A percentile compares a stretch with the other conserved stretches of the same genome.
phyloP scores from a whole-genome alignment of 345 rosid genomes.

The Brassica incana region DNA sequence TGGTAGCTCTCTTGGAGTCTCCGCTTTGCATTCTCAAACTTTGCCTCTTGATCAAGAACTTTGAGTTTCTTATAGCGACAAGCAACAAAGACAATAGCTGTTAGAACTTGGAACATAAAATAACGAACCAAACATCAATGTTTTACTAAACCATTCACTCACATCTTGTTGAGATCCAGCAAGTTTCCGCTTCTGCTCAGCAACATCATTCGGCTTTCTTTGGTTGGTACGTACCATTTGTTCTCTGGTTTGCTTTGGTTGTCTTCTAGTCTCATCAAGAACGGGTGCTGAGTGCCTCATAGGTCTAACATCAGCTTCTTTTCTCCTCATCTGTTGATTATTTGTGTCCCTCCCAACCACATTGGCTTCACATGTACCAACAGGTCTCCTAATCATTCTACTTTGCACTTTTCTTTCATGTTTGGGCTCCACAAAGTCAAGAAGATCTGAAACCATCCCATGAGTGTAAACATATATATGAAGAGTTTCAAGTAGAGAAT shows the following conservation, averaged over 20 bases:
- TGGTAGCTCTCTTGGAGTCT: slow-evolving; percentile 86
- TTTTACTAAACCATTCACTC: slow-evolving; percentile 47
- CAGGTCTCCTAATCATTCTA: neutral
- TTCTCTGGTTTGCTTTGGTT: slow-evolving; percentile 47
- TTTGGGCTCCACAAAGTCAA: neutral
- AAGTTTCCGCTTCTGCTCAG: slow-evolving; percentile 31
- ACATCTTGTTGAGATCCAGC: slow-evolving; percentile 51
- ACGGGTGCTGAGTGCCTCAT: slow-evolving; percentile 41
- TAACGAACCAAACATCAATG: slow-evolving; percentile 1
- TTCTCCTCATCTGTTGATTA: slow-evolving; percentile 37
- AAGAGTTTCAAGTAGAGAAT: slow-evolving; percentile 33
- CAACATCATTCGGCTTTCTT: slow-evolving; percentile 41
- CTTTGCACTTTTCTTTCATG: neutral
- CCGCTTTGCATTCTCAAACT: slow-evolving; percentile 77
- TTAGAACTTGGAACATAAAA: neutral
- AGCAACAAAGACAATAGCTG: slow-evolving; percentile 19
- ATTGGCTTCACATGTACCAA: neutral
- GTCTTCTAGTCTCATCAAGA: slow-evolving; percentile 52
- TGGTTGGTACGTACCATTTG: slow-evolving; percentile 41
- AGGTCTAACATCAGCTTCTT: slow-evolving; percentile 49
- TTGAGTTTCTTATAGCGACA: slow-evolving; percentile 41
- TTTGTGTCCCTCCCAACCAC: neutral
- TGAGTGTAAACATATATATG: slow-evolving; percentile 3
- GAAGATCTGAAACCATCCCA: neutral
- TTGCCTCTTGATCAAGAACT: slow-evolving; percentile 53